Evolutionary conservation across 768 basidiomycete species (phyloP), one percentile per base, ranked within the genome.

Genomic region (Candolleomyces aberdarensis): DNA sequence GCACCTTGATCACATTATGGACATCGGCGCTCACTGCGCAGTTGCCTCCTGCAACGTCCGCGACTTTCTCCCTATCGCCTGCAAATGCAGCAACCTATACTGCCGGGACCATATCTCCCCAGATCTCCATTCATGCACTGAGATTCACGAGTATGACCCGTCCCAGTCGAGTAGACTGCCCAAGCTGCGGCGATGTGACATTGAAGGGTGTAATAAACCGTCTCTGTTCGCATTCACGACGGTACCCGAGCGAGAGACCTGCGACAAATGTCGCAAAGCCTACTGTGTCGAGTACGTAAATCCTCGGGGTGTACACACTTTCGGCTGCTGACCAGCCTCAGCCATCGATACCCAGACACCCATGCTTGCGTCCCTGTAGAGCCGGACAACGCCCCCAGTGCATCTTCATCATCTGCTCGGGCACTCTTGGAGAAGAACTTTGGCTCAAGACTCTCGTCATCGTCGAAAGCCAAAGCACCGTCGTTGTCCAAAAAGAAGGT

Each of bases 61-160:
- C 64, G 91, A 93, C 74, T 89, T 93, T 62, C 80, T 94, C 0
- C 92, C 92, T n/a, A 85, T 91, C 61, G 71, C 73, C 54, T 94
- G 92, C 68, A 66, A 67, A 31, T 94, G 92, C 74, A 67, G 76
- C 49, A 70, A 69, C 40, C 71, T 77, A 60, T 92, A 85, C 72
- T 94, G 92, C 75, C 77, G 76, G 11, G 71, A 81, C 41, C 92
- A 94, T 69, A 79, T 85, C 59, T 66, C 75, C 14, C 81, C 83
- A 8, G 84, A 86, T 41, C 67, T 70, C n/a, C 92, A 94, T 67
- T 62, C 73, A 19, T 94, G 92, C 69, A 59, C 75, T 6, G 63
- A 58, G 48, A 56, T 50, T 51, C 61, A 22, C 58, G 62, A 54
- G 58, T 43, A 67, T 40, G 63, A 69, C 43, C 74, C 19, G 13